Conservation (phyloP, 305 asterid species). For the Fraxinus latifolia region DNA sequence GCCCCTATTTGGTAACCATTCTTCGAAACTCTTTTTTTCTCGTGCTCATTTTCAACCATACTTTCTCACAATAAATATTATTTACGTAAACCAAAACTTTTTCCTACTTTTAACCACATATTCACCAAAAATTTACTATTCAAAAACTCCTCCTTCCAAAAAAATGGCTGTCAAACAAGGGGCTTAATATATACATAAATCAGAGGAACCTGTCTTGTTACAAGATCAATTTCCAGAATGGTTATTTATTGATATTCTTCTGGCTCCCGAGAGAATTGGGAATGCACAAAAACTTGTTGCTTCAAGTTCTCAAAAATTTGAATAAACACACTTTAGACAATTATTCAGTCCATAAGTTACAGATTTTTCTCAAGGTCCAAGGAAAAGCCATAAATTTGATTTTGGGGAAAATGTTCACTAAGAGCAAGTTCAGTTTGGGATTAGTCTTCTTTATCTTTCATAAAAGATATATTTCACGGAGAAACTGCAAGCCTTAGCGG, state of each 20-base stretch:
- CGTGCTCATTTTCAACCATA: too few species aligned
- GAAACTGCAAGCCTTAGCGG: not conserved
- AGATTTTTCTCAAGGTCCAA: not conserved
- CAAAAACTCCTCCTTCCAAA: too few species aligned
- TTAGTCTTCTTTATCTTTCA: not conserved
- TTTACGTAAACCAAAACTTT: too few species aligned
- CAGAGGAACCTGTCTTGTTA: not conserved
- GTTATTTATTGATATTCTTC: not conserved
- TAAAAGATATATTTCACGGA: not conserved
- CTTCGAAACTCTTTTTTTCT: too few species aligned
- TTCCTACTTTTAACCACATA: too few species aligned
- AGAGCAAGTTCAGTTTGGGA: not conserved
- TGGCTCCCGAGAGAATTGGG: not conserved
- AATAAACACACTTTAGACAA: not conserved
- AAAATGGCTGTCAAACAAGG: too few species aligned
- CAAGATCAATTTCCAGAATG: not conserved
- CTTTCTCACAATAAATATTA: too few species aligned
- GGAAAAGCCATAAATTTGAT: not conserved
- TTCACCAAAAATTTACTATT: too few species aligned
- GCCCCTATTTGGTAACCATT: too few species aligned
- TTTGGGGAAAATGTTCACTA: not conserved
- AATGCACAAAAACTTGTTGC: not conserved
- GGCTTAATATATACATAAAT: not conserved
- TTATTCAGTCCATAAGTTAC: not conserved
- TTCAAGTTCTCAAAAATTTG: not conserved